Conservation (phyloP, 2,329 filamentous ascomycete species). For the Orbilia oligospora region DNA sequence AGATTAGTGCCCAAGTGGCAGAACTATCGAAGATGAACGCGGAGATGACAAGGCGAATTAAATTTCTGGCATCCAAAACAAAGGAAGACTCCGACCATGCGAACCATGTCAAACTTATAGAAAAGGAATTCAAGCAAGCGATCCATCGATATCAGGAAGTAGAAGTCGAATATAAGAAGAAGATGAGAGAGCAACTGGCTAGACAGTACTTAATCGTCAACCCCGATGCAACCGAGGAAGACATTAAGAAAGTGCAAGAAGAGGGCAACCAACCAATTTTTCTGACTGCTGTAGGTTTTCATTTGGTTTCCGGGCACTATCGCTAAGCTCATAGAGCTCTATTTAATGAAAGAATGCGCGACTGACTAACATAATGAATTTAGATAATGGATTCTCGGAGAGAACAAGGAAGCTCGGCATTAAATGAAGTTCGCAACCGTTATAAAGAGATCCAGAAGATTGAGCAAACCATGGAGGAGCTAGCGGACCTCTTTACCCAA, state of each 20-base stretch:
- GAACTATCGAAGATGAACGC: slow-evolving; percentile 89
- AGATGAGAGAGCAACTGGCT: slow-evolving; percentile 82
- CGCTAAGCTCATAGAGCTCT: background rate
- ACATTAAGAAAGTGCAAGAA: slow-evolving; percentile 78
- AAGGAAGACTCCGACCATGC: slow-evolving; percentile 82
- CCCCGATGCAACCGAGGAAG: slow-evolving; percentile 80
- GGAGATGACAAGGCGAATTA: slow-evolving; percentile 82
- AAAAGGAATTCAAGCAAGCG: slow-evolving; percentile 82
- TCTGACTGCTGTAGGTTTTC: slow-evolving; percentile 79
- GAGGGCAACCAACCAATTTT: slow-evolving; percentile 81
- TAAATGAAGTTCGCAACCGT: slow-evolving; percentile 83
- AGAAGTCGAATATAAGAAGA: slow-evolving; percentile 78
- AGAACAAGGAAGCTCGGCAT: slow-evolving; percentile 74
- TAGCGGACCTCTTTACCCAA: slow-evolving; percentile 79
- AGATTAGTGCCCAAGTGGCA: slow-evolving; percentile 80
- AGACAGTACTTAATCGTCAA: slow-evolving; percentile 87
- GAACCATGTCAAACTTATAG: slow-evolving; percentile 84
- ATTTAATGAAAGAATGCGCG: background rate
- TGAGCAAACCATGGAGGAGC: slow-evolving; percentile 80
- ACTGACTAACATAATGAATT: background rate
- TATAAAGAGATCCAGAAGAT: slow-evolving; percentile 88
- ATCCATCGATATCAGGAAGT: slow-evolving; percentile 82
- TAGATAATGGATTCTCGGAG: slow-evolving; percentile 26
- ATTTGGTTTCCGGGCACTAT: background rate
- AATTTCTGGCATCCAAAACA: slow-evolving; percentile 83